These are phyloP conservation scores for Neoscytalidium dimidiatum DNA, from an alignment of 2,329 filamentous ascomycete species.

Conservation along the genomic window DNA sequence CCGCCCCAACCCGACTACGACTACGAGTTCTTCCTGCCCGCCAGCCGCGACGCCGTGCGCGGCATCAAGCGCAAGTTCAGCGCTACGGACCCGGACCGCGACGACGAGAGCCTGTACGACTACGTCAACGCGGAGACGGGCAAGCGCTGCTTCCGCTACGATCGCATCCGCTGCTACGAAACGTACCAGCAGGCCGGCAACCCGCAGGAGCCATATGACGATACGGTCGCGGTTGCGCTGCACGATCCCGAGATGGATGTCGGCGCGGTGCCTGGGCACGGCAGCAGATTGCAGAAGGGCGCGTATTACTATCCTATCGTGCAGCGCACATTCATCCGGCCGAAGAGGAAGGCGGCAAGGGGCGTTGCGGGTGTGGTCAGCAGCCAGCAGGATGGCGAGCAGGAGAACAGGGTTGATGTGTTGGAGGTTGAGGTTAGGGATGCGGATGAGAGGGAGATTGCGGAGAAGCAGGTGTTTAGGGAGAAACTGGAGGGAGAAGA, in stretches of 20 bases:
- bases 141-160: slow-evolving; percentile 53
- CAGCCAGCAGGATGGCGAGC: slow-evolving; percentile 40
- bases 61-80: slow-evolving; percentile 60
- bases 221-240: slow-evolving; percentile 58
- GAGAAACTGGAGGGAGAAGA: slow-evolving; percentile 15
- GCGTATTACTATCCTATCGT: slow-evolving; percentile 66
- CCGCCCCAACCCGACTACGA: slow-evolving; percentile 58
- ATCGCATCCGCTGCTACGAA: slow-evolving; percentile 62
- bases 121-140: slow-evolving; percentile 41
- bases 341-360: slow-evolving; percentile 49
- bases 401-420: slow-evolving; percentile 52
- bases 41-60: slow-evolving; percentile 48
- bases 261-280: slow-evolving; percentile 20
- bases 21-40: slow-evolving; percentile 62
- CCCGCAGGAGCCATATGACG: slow-evolving; percentile 54
- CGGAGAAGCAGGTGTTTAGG: slow-evolving; percentile 24
- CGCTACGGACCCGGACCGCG: slow-evolving; percentile 57
- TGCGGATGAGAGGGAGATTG: slow-evolving; percentile 51
- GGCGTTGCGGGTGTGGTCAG: slow-evolving; percentile 43
- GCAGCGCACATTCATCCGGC: slow-evolving; percentile 55
- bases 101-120: slow-evolving; percentile 39
- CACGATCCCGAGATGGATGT: slow-evolving; percentile 50
- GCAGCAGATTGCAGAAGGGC: slow-evolving; percentile 46
- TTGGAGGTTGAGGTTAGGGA: slow-evolving; percentile 56
- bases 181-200: slow-evolving; percentile 56